phyloP scores from a whole-genome alignment of 2,329 filamentous ascomycete genomes.

The Colletotrichum graminicola region DNA sequence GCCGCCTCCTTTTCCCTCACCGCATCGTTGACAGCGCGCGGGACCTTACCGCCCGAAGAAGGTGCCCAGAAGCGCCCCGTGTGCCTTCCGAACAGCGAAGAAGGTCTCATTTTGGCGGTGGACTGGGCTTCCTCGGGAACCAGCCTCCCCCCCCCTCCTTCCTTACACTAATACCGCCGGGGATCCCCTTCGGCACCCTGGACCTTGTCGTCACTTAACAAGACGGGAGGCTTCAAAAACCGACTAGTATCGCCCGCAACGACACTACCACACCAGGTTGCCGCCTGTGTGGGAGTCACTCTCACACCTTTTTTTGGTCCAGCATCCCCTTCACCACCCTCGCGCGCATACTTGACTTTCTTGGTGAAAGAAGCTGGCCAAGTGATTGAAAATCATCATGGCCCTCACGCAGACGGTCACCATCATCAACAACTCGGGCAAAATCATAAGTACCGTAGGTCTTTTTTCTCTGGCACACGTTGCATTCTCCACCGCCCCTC shows the following conservation, averaged over 20 bases:
- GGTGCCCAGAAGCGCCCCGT: constrained; percentile 29
- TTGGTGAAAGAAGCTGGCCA: constrained; percentile 5
- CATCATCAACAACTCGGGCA: constrained; percentile 90
- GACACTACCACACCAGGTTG: constrained; percentile 35
- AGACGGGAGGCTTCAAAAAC: constrained; percentile 30
- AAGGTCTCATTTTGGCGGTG: constrained; percentile 27
- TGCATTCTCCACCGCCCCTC: constrained; percentile 35
- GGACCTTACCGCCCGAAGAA: constrained; percentile 15
- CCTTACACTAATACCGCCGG: neutral
- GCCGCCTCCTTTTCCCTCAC: constrained; percentile 37
- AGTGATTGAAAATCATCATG: constrained; percentile 48
- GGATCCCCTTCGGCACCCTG: neutral
- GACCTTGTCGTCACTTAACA: constrained; percentile 36
- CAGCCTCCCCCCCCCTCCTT: constrained; percentile 14
- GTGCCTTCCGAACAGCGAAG: constrained; percentile 26
- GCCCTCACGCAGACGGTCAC: constrained; percentile 79
- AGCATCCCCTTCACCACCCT: constrained; percentile 2
- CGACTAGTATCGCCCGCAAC: constrained; percentile 23
- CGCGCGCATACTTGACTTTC: constrained; percentile 5
- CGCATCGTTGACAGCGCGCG: constrained; percentile 38
- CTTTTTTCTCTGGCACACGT: constrained; percentile 20
- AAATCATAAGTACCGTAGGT: constrained; percentile 87
- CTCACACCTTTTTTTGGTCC: constrained; percentile 8
- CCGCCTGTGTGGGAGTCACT: constrained; percentile 33
- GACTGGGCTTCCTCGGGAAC: constrained; percentile 36